Base-by-base conservation (phyloP, 352 stramenopile genomes). In the Aphanomyces euteiches region DNA sequence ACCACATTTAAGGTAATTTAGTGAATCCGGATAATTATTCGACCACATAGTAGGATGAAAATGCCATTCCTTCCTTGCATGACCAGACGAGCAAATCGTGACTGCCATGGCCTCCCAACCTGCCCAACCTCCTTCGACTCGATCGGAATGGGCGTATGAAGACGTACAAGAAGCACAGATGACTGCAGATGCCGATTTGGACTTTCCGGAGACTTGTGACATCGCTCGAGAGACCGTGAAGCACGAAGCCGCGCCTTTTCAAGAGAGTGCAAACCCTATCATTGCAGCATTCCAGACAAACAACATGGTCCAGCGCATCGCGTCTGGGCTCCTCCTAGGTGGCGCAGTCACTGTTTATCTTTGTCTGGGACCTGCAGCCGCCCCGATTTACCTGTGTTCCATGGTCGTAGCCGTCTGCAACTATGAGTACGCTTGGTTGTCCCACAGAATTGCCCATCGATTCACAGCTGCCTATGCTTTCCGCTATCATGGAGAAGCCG, bases 351-450 rank as follows among this genome's bases (percentile, higher is more conserved):
- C 81, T 5, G 45, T 79, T 8, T 89, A 90, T 63, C 73, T 91
- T 47, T 88, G n/a, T 3, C 64, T 70, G 8, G 64, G 64, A 5
- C 64, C 64, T 7, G 5, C 19, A 5, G 36, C 64, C 7, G 64
- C 64, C 21, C 64, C 64, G 4, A 63, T 70, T 40, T 61, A 70
- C 28, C 54, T 70, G 38, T 70, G 64, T 36, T 63, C 64, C 10
- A 63, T 70, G n/a, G 64, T 70, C 54, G 64, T 70, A 7, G 56
- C 64, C 34, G 77, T 88, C 54, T 90, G 82, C 75, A 79, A 81
- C 10, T 91, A 85, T 68, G 84, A 91, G 70, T 91, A 88, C 40
- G 77, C 81, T 21, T 90, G 84, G 84, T 74, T 91, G 40, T 75
- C 80, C 13, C 78, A 90, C 61, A 81, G 84, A 40, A 91, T 91